Evolutionary conservation across 108 stramenopile species (phyloP).

Genomic region (Aurantiochytrium sp.): DNA sequence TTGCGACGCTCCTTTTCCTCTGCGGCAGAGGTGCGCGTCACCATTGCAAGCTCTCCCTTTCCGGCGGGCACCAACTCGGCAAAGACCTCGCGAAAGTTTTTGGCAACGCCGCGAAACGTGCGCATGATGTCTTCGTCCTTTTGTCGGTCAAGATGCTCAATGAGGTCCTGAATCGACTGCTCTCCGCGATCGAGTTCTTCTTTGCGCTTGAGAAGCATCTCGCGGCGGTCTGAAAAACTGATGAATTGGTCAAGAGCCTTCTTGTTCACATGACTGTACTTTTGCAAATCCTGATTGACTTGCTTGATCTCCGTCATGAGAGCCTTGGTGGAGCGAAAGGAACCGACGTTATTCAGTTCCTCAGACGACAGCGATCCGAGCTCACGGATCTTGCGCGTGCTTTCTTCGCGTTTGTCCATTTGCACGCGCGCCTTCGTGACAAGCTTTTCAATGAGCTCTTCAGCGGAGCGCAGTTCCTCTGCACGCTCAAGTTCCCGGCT

Average conservation of each 20-base stretch:
- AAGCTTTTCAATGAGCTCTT: neutral
- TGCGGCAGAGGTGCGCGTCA: neutral
- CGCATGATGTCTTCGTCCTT: constrained; percentile 98
- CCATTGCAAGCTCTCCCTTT: constrained; percentile 82
- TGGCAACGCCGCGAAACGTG: constrained; percentile 91
- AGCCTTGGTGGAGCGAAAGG: constrained; percentile 46
- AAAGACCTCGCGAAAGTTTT: constrained; percentile 92
- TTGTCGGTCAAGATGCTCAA: constrained; percentile 83
- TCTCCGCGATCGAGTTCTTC: constrained; percentile 82
- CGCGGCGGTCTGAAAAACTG: constrained; percentile 90
- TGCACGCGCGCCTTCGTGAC: neutral
- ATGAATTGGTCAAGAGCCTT: constrained; percentile 98
- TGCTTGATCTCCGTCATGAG: constrained; percentile 73
- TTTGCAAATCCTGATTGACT: constrained; percentile 81
- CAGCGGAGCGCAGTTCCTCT: neutral
- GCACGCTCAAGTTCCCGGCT: neutral
- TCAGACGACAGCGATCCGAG: constrained; percentile 16
- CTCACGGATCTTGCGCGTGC: neutral
- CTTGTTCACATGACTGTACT: constrained; percentile 96
- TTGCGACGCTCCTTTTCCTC: constrained; percentile 26
- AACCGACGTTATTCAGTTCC: constrained; percentile 3
- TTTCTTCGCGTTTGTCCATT: neutral
- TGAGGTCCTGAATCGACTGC: constrained; percentile 78
- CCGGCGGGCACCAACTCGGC: constrained; percentile 92
- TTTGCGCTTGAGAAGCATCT: constrained; percentile 72